A percentile compares a stretch with the other conserved stretches of the same genome.
Evolutionary conservation across 139 green algal genomes (phyloP).

Genomic region (Nannochloris sp.): DNA sequence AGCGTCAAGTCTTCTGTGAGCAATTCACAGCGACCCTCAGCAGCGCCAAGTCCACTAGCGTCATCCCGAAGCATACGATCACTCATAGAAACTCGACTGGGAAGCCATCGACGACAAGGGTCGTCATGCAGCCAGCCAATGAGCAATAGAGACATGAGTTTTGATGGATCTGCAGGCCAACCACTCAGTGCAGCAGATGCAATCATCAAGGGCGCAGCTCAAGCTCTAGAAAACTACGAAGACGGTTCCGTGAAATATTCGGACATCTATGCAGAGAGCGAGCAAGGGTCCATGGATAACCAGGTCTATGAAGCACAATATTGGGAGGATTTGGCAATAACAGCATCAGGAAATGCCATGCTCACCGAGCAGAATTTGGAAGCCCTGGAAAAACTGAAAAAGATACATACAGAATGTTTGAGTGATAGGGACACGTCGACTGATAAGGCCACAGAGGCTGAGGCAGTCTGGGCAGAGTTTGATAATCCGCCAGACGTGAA

Average conservation of each 20-base stretch:
- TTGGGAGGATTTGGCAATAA: background rate
- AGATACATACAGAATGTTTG: background rate
- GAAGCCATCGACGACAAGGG: background rate
- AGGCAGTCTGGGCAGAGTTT: slow-evolving; percentile 19
- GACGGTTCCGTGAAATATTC: background rate
- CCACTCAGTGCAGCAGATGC: background rate
- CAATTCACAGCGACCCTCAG: background rate
- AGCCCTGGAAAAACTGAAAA: background rate
- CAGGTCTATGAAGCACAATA: background rate
- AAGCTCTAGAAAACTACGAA: background rate
- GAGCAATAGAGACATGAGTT: background rate
- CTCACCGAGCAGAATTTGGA: background rate
- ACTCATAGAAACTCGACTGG: background rate
- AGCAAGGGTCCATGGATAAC: slow-evolving; percentile 3
- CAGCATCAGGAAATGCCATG: background rate
- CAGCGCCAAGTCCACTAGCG: background rate
- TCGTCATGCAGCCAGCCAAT: slow-evolving; percentile 1
- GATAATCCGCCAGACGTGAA: slow-evolving; percentile 13
- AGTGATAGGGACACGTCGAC: background rate
- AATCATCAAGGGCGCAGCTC: background rate
- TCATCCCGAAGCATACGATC: background rate
- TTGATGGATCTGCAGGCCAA: background rate
- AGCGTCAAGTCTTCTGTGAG: slow-evolving; percentile 3
- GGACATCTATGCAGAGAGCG: background rate
- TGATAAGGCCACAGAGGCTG: slow-evolving; percentile 6